A percentile compares a stretch with the other conserved stretches of the same genome.
Conservation (phyloP, 2,329 filamentous ascomycete genomes). For the Apiospora phragmitis region DNA sequence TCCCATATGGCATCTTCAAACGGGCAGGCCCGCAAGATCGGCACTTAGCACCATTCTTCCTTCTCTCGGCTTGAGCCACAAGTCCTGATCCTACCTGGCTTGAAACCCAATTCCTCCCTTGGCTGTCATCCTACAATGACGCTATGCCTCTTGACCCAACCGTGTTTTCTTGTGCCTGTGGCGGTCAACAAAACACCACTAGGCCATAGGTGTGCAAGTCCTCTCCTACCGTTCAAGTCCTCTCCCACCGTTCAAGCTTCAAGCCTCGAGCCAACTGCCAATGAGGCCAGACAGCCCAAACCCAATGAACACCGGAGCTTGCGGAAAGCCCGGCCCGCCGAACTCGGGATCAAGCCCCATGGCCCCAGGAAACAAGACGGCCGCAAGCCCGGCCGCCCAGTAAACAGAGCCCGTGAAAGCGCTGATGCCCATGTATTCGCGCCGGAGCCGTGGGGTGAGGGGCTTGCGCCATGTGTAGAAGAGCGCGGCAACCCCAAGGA, state of each 20-base stretch:
- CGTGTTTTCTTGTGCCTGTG: not conserved
- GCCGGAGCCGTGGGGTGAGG: slow-evolving; percentile 23
- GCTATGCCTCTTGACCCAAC: not conserved
- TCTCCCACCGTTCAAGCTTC: not conserved
- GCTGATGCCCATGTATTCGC: slow-evolving; percentile 34
- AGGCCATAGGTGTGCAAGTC: not conserved
- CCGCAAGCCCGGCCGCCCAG: slow-evolving; percentile 40
- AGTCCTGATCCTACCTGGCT: slow-evolving; percentile 1
- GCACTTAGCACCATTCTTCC: not conserved
- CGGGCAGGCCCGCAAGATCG: not conserved
- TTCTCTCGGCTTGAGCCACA: not conserved
- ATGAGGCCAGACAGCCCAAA: slow-evolving; percentile 25
- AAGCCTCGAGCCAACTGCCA: slow-evolving; percentile 22
- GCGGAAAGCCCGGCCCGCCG: slow-evolving; percentile 43
- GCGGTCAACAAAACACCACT: not conserved
- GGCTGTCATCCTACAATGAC: not conserved
- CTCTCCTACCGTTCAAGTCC: not conserved
- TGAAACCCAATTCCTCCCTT: not conserved
- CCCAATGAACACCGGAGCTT: slow-evolving; percentile 32
- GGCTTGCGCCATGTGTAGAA: slow-evolving; percentile 39
- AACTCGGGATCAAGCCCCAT: slow-evolving; percentile 45
- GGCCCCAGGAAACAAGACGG: slow-evolving; percentile 39
- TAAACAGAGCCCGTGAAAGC: slow-evolving; percentile 41
- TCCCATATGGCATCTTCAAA: not conserved
- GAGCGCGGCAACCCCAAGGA: slow-evolving; percentile 39